Conservation (phyloP, 495 filamentous ascomycete species). For the Hyaloscypha variabilis region DNA sequence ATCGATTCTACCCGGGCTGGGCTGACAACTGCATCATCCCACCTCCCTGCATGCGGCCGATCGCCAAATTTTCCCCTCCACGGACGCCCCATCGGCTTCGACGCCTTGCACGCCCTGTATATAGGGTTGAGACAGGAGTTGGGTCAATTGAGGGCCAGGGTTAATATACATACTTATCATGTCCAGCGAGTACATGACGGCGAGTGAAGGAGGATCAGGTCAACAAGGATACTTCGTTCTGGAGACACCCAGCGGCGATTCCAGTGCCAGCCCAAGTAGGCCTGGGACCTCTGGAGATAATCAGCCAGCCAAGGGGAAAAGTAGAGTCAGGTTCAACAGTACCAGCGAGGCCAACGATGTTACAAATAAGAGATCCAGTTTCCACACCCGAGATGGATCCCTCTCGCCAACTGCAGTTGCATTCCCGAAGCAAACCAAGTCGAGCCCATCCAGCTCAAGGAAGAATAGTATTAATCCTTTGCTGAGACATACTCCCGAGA, state of each 20-base stretch:
- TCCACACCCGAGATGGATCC: slow-evolving; percentile 20
- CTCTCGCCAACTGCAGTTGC: slow-evolving; percentile 5
- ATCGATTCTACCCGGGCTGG: background rate
- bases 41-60: slow-evolving; percentile 4
- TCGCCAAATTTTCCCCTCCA: slow-evolving; percentile 14
- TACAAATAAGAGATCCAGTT: slow-evolving; percentile 21
- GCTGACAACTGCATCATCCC: slow-evolving; percentile 5
- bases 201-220: slow-evolving; percentile 7
- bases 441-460: slow-evolving; percentile 22
- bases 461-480: slow-evolving; percentile 19
- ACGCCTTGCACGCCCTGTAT: background rate
- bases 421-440: slow-evolving; percentile 11
- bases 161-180: slow-evolving; percentile 13
- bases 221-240: slow-evolving; percentile 16
- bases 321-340: slow-evolving; percentile 31
- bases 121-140: slow-evolving; percentile 2
- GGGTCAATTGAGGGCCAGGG: background rate
- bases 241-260: slow-evolving; percentile 16
- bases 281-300: slow-evolving; percentile 18
- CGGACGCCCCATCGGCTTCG: background rate
- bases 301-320: slow-evolving; percentile 6
- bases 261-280: slow-evolving; percentile 25
- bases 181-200: slow-evolving; percentile 22
- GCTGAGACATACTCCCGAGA: slow-evolving; percentile 23
- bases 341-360: slow-evolving; percentile 31